A percentile compares a stretch with the other conserved stretches of the same genome.
phyloP scores from a whole-genome alignment of 2,329 filamentous ascomycete species.

The Monilinia polystroma region DNA sequence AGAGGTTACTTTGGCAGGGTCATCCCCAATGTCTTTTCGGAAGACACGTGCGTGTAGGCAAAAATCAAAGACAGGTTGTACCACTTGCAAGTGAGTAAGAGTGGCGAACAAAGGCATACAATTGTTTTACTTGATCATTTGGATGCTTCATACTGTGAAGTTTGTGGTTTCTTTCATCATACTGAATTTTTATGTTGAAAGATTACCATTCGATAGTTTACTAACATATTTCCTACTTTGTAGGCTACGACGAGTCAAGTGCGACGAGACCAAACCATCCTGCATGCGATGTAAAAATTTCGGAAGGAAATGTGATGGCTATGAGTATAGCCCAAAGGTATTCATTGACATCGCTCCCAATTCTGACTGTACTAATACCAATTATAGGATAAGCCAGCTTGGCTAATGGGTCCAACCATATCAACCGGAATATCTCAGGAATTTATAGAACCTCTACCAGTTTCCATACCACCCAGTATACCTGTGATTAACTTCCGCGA shows the following conservation, averaged over 20 bases:
- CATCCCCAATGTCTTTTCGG: constrained; percentile 9
- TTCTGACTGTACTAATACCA: not conserved
- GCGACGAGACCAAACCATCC: constrained; percentile 24
- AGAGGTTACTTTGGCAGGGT: constrained; percentile 2
- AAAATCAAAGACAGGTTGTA: constrained; percentile 25
- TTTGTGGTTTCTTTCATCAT: constrained; percentile 24
- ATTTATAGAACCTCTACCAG: not conserved
- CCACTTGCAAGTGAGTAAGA: constrained; percentile 24
- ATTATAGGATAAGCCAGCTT: constrained; percentile 22
- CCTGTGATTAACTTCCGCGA: constrained; percentile 25
- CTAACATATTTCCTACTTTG: not conserved
- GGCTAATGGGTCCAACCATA: constrained; percentile 21
- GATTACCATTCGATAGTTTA: not conserved
- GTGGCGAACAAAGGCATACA: not conserved
- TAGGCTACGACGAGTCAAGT: constrained; percentile 24
- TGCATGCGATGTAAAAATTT: constrained; percentile 23
- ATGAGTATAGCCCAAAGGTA: constrained; percentile 24
- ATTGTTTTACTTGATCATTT: not conserved
- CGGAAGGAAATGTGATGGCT: constrained; percentile 23
- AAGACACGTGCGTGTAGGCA: constrained; percentile 36
- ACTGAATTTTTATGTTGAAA: constrained; percentile 15
- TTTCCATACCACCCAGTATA: constrained; percentile 5
- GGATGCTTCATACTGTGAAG: constrained; percentile 2
- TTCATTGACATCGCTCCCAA: not conserved
- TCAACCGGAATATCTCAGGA: constrained; percentile 20